Evolutionary conservation across 805 yeast species (phyloP).

Genomic region (Kazachstania martiniae): DNA sequence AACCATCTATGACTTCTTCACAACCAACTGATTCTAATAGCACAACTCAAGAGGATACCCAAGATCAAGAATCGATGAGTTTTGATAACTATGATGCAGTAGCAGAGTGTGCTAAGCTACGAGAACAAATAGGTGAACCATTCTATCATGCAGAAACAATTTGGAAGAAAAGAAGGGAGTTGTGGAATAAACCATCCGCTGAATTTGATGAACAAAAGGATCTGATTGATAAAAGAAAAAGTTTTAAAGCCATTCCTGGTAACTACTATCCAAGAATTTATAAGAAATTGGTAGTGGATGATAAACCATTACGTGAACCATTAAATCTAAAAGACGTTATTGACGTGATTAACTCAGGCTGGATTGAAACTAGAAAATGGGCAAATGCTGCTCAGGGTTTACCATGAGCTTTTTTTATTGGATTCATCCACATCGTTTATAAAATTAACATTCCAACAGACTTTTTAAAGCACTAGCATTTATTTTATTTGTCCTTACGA

Average conservation of each 20-base stretch:
- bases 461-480: too few relatives aligned
- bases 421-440: too few relatives aligned
- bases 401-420: slow-evolving; percentile 6
- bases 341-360: slow-evolving; percentile 67
- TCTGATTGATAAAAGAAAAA: slow-evolving; percentile 9
- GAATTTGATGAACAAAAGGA: not conserved
- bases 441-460: too few relatives aligned
- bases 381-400: slow-evolving; percentile 37
- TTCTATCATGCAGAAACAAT: slow-evolving; percentile 45
- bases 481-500: too few relatives aligned
- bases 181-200: slow-evolving; percentile 42
- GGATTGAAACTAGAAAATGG: slow-evolving; percentile 76
- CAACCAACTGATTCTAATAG: too few relatives aligned
- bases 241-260: slow-evolving; percentile 29
- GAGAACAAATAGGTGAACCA: slow-evolving; percentile 27
- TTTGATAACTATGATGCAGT: slow-evolving; percentile 26
- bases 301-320: slow-evolving; percentile 54
- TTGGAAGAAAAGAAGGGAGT: slow-evolving; percentile 59
- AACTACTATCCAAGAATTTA: slow-evolving; percentile 55
- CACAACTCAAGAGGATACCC: not conserved
- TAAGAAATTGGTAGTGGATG: slow-evolving; percentile 56
- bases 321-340: slow-evolving; percentile 67
- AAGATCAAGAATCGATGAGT: slow-evolving; percentile 5
- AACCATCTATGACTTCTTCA: slow-evolving; percentile 2
- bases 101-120: slow-evolving; percentile 23